Base-by-base conservation (phyloP, 2,329 filamentous ascomycete species). In the Hymenoscyphus repandus region DNA sequence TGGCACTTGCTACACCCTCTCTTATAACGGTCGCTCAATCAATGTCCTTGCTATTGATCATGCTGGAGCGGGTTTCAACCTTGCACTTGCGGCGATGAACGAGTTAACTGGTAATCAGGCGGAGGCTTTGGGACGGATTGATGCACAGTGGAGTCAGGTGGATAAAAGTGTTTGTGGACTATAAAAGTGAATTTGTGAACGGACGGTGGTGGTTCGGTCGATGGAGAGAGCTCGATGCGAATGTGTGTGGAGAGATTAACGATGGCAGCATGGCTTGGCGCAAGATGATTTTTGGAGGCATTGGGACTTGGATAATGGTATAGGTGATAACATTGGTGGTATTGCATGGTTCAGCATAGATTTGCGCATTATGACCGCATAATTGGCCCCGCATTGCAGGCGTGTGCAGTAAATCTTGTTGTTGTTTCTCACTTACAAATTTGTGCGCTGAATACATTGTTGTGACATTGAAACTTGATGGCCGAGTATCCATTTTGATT, bases 1-100 rank as follows among this genome's bases (percentile, higher is more conserved):
- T 68, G 81, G 81, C 45, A 74, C 72, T 30, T 85, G 82, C 73
- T 85, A 76, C 73, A 61, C 69, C 52, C 69, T 82, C 50, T 72
- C 68, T 12, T 83, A 75, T 66, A 69, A 73, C 37, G 74, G 74
- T 55, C 69, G 66, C 51, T 74, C 67, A 49, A 72, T 83, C 69
- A 73, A 76, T 65, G 67, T 84, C 38, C 68, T 80, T 7, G 80
- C 75, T 51, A 69, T 84, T 51, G 80, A 84, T 66, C 72, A 73
- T 57, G 68, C 75, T 27, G 68, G 18, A 12, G 51, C 53, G 3
- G 76, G 76, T 38, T 78, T 80, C 70, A 83, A 82, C 68, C 73
- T 84, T 54, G 79, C 71, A n/a, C 66, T 78, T 51, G 62, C 59
- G 33, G 81, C 79, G 49, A 69, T 85, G 74, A 71, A 83, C 64